Percentiles rank a stretch among this genome's conserved stretches.
These are phyloP conservation scores for Arthrobotrys entomopaga DNA, from an alignment of 2,329 filamentous ascomycete genomes.

Conservation along the genomic window DNA sequence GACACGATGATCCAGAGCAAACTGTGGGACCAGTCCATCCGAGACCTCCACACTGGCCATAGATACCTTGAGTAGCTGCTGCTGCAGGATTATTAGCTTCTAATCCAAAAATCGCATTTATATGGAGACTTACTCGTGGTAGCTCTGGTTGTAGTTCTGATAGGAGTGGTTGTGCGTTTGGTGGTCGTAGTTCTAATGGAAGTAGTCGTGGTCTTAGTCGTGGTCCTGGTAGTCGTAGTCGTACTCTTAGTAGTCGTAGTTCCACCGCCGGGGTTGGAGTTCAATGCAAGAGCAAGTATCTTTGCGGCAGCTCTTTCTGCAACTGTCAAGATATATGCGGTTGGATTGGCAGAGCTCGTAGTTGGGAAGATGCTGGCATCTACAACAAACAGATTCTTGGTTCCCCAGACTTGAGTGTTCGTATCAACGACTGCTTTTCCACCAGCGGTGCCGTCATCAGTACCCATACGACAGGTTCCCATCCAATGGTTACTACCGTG, in stretches of 20 bases:
- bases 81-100: conserved; percentile 14
- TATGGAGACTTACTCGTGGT: conserved; percentile 24
- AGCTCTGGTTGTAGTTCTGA: conserved; percentile 2
- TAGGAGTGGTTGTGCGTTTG: background rate
- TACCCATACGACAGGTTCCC: conserved; percentile 71
- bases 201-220: background rate
- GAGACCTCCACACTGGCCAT: conserved; percentile 61
- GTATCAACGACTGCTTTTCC: conserved; percentile 69
- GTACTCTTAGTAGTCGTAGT: conserved; percentile 28
- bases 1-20: conserved; percentile 61
- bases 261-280: conserved; percentile 47
- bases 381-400: conserved; percentile 75
- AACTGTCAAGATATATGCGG: conserved; percentile 72
- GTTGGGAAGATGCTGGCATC: conserved; percentile 77
- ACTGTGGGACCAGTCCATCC: conserved; percentile 60
- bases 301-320: conserved; percentile 71
- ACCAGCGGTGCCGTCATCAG: conserved; percentile 66
- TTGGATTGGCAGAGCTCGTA: conserved; percentile 75
- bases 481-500: conserved; percentile 61
- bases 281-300: conserved; percentile 63
- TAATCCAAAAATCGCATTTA: background rate
- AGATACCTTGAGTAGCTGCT: conserved; percentile 26
- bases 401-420: conserved; percentile 73
- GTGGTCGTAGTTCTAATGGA: conserved; percentile 3
- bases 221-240: conserved; percentile 2